Evolutionary conservation across 2,329 filamentous ascomycete species (phyloP).

Genomic region (Dryadomyces sulphureus): DNA sequence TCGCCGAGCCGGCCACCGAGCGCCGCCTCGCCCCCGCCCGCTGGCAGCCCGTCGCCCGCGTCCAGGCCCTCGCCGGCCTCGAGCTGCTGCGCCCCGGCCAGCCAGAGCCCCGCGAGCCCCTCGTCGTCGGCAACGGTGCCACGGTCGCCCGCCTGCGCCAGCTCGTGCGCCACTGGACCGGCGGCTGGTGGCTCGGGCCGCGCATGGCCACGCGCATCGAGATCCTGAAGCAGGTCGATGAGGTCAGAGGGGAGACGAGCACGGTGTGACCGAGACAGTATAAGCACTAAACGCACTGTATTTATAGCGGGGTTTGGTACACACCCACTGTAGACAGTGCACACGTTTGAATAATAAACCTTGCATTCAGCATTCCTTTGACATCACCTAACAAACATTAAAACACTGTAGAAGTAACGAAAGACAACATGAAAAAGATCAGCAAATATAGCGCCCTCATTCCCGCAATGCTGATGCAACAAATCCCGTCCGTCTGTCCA

Average conservation of each 20-base stretch:
- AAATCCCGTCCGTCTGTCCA: too few relatives aligned
- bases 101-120: slow-evolving; percentile 1
- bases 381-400: not conserved
- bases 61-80: slow-evolving; percentile 43
- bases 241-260: too few relatives aligned
- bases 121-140: slow-evolving; percentile 30
- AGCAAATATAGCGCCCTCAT: not conserved
- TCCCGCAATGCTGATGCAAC: not conserved
- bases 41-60: slow-evolving; percentile 42
- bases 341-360: too few relatives aligned
- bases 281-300: too few relatives aligned
- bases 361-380: too few relatives aligned
- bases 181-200: slow-evolving; percentile 52
- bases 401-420: not conserved
- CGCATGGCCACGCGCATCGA: slow-evolving; percentile 41
- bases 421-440: not conserved
- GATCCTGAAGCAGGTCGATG: slow-evolving; percentile 26
- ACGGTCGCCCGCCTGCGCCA: slow-evolving; percentile 24
- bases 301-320: too few relatives aligned
- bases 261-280: too few relatives aligned
- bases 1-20: slow-evolving; percentile 30
- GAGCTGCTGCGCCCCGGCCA: slow-evolving; percentile 38
- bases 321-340: not conserved
- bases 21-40: slow-evolving; percentile 6
- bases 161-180: slow-evolving; percentile 28